Evolutionary conservation across 202 grass and related monocot genomes (phyloP).

Genomic region (Schoenoplectus triqueter): DNA sequence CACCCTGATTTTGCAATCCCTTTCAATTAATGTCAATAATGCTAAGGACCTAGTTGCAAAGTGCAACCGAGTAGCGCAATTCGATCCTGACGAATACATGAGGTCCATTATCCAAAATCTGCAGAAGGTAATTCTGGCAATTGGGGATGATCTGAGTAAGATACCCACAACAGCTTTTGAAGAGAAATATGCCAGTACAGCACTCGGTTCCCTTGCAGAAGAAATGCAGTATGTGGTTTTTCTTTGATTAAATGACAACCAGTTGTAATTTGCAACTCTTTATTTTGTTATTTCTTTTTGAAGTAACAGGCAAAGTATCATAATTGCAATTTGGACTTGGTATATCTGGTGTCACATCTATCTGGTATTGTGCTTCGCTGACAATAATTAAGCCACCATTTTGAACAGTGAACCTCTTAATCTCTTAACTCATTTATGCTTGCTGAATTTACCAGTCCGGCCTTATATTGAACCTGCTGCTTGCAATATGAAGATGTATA

Average conservation of each 20-base stretch:
- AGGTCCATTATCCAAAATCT: constrained; percentile 60
- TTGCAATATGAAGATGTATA: neutral
- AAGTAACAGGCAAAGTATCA: neutral
- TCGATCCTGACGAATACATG: constrained; percentile 53
- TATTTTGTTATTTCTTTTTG: neutral
- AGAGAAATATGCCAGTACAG: constrained; percentile 46
- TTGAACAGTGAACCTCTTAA: neutral
- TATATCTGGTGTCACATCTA: neutral
- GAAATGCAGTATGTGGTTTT: constrained; percentile 25
- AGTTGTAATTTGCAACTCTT: neutral
- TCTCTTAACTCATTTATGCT: neutral
- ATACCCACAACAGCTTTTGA: constrained; percentile 56
- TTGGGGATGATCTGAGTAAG: constrained; percentile 61
- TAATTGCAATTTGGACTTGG: constrained; percentile 13
- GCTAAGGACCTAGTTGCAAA: constrained; percentile 65
- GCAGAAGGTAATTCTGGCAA: constrained; percentile 65
- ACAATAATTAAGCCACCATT: neutral
- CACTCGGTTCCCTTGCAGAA: constrained; percentile 12
- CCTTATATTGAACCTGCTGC: neutral
- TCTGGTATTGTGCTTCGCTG: neutral
- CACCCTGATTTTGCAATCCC: constrained; percentile 48
- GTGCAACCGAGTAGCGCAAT: constrained; percentile 45
- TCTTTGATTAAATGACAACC: neutral
- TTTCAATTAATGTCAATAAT: constrained; percentile 65
- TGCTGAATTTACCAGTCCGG: neutral